Evolutionary conservation across 2,329 filamentous ascomycete genomes (phyloP).

Genomic region (Dothideomycetes sp.): DNA sequence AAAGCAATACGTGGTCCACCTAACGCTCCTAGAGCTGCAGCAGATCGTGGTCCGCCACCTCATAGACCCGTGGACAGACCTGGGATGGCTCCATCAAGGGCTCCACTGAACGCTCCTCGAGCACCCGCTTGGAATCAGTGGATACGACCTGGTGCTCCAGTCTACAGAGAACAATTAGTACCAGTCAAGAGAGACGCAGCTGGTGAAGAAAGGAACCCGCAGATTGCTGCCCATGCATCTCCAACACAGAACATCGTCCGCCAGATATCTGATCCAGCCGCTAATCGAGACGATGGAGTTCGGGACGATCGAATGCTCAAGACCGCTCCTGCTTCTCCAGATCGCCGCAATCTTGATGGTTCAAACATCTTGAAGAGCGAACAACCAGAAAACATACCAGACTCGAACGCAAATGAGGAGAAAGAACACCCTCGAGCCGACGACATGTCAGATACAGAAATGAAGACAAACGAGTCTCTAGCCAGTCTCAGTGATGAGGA

Average conservation of each 20-base stretch:
- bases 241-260: no score
- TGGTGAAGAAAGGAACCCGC: slow-evolving; percentile 29
- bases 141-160: slow-evolving; percentile 32
- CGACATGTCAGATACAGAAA: background rate
- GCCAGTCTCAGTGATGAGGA: slow-evolving; percentile 34
- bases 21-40: slow-evolving; percentile 18
- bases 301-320: slow-evolving; percentile 4
- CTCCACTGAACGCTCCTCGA: slow-evolving; percentile 20
- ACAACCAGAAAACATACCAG: background rate
- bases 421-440: background rate
- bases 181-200: slow-evolving; percentile 39
- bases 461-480: background rate
- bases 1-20: slow-evolving; percentile 26
- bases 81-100: slow-evolving; percentile 17
- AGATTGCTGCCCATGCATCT: slow-evolving; percentile 2
- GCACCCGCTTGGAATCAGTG: slow-evolving; percentile 33
- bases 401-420: background rate
- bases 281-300: background rate
- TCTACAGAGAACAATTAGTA: slow-evolving; percentile 23
- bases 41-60: slow-evolving; percentile 12
- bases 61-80: slow-evolving; percentile 18
- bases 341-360: background rate
- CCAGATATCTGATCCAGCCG: slow-evolving; percentile 4
- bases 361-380: background rate
- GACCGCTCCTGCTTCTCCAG: slow-evolving; percentile 5